Evolutionary conservation across 2,329 filamentous ascomycete genomes (phyloP).

Genomic region (Alternaria incomplexa): DNA sequence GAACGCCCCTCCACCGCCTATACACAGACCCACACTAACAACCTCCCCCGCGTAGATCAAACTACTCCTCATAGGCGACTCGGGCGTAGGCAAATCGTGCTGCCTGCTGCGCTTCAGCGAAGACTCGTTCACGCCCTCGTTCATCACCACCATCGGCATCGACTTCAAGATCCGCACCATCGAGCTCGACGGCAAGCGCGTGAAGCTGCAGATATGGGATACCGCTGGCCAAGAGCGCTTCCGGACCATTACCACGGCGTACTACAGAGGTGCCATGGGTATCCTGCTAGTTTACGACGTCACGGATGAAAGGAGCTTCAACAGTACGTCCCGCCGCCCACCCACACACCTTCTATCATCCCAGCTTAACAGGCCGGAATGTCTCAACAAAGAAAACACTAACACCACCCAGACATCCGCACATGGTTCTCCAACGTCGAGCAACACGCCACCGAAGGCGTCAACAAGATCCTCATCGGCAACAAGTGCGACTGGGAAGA

Average conservation of each 20-base stretch:
- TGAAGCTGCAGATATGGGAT: conserved; percentile 99
- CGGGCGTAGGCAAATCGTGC: conserved; percentile 95
- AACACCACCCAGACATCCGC: conserved; percentile 76
- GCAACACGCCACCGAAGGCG: conserved; percentile 96
- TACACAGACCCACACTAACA: conserved; percentile 19
- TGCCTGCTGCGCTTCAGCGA: conserved; percentile 96
- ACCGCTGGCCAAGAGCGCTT: conserved; percentile 98
- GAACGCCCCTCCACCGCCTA: conserved; percentile 10
- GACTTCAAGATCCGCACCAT: conserved; percentile 99
- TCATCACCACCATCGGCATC: conserved; percentile 99
- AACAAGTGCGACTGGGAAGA: conserved; percentile 99
- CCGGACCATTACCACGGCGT: conserved; percentile 97
- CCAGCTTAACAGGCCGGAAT: not conserved
- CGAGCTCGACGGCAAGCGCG: conserved; percentile 96
- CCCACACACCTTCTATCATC: not conserved
- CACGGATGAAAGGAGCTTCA: conserved; percentile 93
- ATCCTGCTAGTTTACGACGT: conserved; percentile 98
- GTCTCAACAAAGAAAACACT: conserved; percentile 17
- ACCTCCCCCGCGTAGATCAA: conserved; percentile 72
- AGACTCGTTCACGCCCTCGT: conserved; percentile 95
- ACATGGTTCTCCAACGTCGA: conserved; percentile 99
- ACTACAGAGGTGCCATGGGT: conserved; percentile 98
- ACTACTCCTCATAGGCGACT: conserved; percentile 94
- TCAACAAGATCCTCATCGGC: conserved; percentile 99
- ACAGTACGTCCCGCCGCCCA: conserved; percentile 68